Percentiles rank a stretch among this genome's conserved stretches.
Conservation (phyloP, 371 early-diverging fungal genomes). For the Mucor saturninus region DNA sequence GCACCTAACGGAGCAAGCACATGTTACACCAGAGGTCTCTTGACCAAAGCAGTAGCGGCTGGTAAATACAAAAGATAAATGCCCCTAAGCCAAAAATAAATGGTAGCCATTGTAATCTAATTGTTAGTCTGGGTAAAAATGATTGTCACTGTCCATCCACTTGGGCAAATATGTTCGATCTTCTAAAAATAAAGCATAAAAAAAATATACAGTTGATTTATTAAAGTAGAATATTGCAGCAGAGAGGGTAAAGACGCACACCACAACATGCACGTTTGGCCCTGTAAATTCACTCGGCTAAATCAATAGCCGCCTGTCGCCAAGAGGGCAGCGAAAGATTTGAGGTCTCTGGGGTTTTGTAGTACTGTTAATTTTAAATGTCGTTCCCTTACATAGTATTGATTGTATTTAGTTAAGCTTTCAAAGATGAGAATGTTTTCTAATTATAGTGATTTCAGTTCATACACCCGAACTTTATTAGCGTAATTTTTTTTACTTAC, state of each 20-base stretch:
- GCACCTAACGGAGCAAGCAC: not conserved
- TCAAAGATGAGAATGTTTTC: not conserved
- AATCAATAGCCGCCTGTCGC: not conserved
- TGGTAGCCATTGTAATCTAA: conserved; percentile 15
- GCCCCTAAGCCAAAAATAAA: conserved; percentile 14
- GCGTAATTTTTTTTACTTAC: not conserved
- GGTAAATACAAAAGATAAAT: conserved; percentile 24
- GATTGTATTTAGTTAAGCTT: not conserved
- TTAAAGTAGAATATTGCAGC: not conserved
- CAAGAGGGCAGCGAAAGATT: conserved; percentile 2
- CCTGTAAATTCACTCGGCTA: not conserved
- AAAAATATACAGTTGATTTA: not conserved
- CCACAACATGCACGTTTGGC: not conserved
- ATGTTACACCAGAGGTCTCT: too few species aligned
- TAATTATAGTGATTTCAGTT: too few species aligned
- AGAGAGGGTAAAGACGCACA: not conserved
- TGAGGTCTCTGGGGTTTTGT: not conserved
- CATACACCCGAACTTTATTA: not conserved
- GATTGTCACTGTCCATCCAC: not conserved
- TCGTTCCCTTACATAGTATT: not conserved
- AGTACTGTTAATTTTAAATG: not conserved
- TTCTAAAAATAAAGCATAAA: not conserved
- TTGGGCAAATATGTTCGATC: not conserved
- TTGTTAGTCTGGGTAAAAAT: conserved; percentile 18
- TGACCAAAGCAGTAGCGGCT: not conserved